Evolutionary conservation across 148 eudicot genomes (phyloP).

Genomic region (Oxyria digyna): DNA sequence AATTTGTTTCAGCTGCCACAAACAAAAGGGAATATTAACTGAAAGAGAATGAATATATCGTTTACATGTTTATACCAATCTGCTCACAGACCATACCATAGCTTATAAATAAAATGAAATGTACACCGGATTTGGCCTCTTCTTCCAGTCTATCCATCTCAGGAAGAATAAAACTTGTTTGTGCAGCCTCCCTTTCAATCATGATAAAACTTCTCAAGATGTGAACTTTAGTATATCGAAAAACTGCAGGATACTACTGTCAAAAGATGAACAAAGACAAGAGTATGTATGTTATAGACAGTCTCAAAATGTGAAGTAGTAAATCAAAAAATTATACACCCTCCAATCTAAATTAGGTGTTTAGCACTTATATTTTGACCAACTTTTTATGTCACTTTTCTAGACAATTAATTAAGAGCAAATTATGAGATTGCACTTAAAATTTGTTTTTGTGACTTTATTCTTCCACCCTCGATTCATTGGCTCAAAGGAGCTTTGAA

Average conservation of each 20-base stretch:
- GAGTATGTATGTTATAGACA: not conserved
- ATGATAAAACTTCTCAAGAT: slow-evolving; percentile 33
- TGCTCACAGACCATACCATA: slow-evolving; percentile 42
- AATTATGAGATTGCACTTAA: too few species aligned
- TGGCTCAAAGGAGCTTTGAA: too few species aligned
- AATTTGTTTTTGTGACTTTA: too few species aligned
- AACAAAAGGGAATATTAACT: not conserved
- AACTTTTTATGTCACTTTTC: too few species aligned
- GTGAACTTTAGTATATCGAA: slow-evolving; percentile 50
- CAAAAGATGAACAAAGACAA: slow-evolving; percentile 26
- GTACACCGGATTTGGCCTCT: slow-evolving; percentile 58
- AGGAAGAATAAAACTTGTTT: slow-evolving; percentile 61
- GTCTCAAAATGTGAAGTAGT: not conserved
- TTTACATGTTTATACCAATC: slow-evolving; percentile 6
- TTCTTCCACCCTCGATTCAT: too few species aligned
- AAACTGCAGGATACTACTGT: slow-evolving; percentile 72
- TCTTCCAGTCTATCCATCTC: slow-evolving; percentile 69
- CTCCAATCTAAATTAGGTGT: too few species aligned
- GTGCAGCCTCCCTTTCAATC: slow-evolving; percentile 34
- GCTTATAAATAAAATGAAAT: slow-evolving; percentile 60
- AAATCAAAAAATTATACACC: not conserved
- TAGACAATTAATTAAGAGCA: too few species aligned
- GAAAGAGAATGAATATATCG: not conserved
- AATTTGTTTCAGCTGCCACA: slow-evolving; percentile 35
- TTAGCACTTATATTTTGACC: not conserved